Percentiles rank a stretch among this genome's conserved stretches.
Evolutionary conservation across 345 rosid species (phyloP).

Genomic region (Atalantia buxifolia): DNA sequence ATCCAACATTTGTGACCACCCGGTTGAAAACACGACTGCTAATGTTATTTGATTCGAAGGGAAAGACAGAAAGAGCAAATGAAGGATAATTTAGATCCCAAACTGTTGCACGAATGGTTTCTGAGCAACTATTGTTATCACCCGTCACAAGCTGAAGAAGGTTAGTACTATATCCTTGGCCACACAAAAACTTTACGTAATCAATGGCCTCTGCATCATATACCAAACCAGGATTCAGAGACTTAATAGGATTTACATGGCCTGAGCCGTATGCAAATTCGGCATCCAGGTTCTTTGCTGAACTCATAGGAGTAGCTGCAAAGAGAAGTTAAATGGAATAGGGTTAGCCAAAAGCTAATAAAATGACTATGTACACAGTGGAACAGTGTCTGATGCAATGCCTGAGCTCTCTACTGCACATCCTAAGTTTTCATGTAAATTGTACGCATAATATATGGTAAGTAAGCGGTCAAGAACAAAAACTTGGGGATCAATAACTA

Average conservation of each 20-base stretch:
- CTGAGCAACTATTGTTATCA: slow-evolving; percentile 19
- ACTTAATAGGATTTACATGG: slow-evolving; percentile 28
- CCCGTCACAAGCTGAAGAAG: slow-evolving; percentile 22
- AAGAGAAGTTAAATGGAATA: background rate
- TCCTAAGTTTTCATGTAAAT: no score
- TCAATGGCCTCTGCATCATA: slow-evolving; percentile 37
- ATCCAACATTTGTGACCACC: slow-evolving; percentile 32
- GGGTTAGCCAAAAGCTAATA: background rate
- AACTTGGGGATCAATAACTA: no score
- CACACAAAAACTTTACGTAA: slow-evolving; percentile 39
- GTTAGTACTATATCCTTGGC: slow-evolving; percentile 30
- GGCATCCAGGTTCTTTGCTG: slow-evolving; percentile 6
- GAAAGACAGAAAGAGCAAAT: slow-evolving; percentile 10
- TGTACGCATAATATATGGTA: no score
- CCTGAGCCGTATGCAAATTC: slow-evolving; percentile 46
- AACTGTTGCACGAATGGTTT: slow-evolving; percentile 10
- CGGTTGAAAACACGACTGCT: slow-evolving; percentile 14
- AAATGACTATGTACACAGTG: background rate
- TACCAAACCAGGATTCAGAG: slow-evolving; percentile 37
- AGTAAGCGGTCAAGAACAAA: no score
- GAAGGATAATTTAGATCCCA: slow-evolving; percentile 48
- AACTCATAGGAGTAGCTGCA: slow-evolving; percentile 24
- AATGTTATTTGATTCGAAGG: background rate
- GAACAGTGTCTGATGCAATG: no score
- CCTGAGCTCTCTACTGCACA: no score